A percentile compares a stretch with the other conserved stretches of the same genome.
phyloP scores from a whole-genome alignment of 2,329 filamentous ascomycete species.

The Anthostomella pinea region DNA sequence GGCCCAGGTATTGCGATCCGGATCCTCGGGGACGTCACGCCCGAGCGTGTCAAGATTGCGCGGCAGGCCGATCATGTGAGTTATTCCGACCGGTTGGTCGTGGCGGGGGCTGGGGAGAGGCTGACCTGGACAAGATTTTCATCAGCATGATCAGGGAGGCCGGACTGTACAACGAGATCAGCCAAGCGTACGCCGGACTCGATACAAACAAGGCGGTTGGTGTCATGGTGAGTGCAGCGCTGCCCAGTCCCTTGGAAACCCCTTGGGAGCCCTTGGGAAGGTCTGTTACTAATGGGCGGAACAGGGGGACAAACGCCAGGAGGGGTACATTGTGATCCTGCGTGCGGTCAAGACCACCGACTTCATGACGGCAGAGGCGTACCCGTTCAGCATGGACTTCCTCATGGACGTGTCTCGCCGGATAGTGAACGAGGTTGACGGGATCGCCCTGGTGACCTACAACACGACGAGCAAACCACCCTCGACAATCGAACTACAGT shows the following conservation, averaged over 20 bases:
- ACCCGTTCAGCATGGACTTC: constrained; percentile 62
- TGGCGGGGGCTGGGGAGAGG: background rate
- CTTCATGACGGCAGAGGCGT: constrained; percentile 75
- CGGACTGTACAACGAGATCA: constrained; percentile 65
- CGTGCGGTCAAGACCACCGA: constrained; percentile 51
- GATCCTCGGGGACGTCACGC: constrained; percentile 81
- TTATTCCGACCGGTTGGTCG: too few species aligned
- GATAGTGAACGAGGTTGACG: constrained; percentile 74
- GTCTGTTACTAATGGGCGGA: constrained; percentile 33
- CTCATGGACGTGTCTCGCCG: constrained; percentile 62
- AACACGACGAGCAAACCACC: too few species aligned
- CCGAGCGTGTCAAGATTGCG: constrained; percentile 74
- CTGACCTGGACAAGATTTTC: constrained; percentile 52
- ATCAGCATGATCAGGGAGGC: constrained; percentile 71
- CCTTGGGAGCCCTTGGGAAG: too few species aligned
- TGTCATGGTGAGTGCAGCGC: too few species aligned
- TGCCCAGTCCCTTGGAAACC: too few species aligned
- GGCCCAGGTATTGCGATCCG: constrained; percentile 69
- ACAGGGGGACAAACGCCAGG: constrained; percentile 52
- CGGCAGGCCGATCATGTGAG: constrained; percentile 69
- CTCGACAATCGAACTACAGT: too few species aligned
- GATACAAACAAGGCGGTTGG: constrained; percentile 43
- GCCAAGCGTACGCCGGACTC: constrained; percentile 47
- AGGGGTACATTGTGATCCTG: constrained; percentile 33
- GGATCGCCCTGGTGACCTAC: constrained; percentile 69